Conservation (phyloP, 345 rosid species). For the Eucalyptus pauciflora region DNA sequence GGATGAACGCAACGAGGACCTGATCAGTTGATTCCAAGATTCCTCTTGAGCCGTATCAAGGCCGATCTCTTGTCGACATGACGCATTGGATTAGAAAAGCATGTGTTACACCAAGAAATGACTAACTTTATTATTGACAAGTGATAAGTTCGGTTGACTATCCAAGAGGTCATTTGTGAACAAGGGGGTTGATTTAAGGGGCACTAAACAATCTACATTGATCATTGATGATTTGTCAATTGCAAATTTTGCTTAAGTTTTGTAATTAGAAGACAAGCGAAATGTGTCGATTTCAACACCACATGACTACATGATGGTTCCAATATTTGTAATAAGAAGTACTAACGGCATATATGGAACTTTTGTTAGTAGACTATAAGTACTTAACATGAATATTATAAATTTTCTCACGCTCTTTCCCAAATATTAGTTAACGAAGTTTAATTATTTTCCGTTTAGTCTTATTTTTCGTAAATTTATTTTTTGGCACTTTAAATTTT, state of each 20-base stretch:
- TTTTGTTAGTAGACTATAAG: not conserved
- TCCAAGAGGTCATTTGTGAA: not conserved
- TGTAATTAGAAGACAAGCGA: too few species aligned
- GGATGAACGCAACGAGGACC: rapidly evolving
- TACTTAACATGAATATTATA: not conserved
- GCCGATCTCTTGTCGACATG: rapidly evolving
- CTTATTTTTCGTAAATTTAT: too few species aligned
- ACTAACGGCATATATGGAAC: not conserved
- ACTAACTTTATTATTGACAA: not conserved
- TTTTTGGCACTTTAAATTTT: too few species aligned
- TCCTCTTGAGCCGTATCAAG: not conserved
- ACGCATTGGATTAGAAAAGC: not conserved
- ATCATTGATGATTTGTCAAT: not conserved
- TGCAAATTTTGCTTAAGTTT: too few species aligned
- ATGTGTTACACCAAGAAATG: not conserved
- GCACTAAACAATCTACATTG: too few species aligned
- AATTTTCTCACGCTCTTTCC: too few species aligned
- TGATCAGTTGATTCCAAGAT: rapidly evolving
- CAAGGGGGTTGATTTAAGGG: not conserved
- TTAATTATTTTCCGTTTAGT: too few species aligned
- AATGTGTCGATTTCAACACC: too few species aligned
- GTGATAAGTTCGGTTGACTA: not conserved
- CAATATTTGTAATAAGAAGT: not conserved
- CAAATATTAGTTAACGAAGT: not conserved
- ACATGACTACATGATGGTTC: too few species aligned